Evolutionary conservation across 768 basidiomycete species (phyloP), one percentile per base, ranked within the genome.

Genomic region (Rhodotorula babjevae): DNA sequence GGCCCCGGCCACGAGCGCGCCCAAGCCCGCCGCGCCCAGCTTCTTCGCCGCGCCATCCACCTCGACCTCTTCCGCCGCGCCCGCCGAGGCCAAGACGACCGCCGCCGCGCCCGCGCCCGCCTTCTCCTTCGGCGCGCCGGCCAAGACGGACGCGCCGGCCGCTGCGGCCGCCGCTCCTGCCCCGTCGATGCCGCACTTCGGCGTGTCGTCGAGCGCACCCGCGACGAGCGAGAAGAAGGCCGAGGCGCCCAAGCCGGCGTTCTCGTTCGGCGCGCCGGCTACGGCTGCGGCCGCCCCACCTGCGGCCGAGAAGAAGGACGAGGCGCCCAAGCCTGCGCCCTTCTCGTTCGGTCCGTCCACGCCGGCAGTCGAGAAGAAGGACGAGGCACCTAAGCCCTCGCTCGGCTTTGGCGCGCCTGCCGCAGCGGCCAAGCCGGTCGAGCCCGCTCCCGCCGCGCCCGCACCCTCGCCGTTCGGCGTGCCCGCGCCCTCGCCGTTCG

Each of bases 51-150:
- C 29, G 21, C 57, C 33, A 25, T 15, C 40, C 10, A 16, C 21
- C 40, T 4, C 58, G 15, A 42, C 33, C 29, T 11, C 58, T 2
- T 23, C 58, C 10, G 40, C 40, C 25, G 40, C 58, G 2, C 23
- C 57, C 27, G 40, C 33, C 10, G 23, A 40, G 8, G 9, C 21
- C 33, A 14, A n/a, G 18, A 19, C n/a, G 40, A 7, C 44, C 25
- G 42, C 63, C 36, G 53, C 63, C 3, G n/a, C 53, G 19, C 57
- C 63, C 3, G n/a, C 53, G 19, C 57, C 66, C 4, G 31, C 66
- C 12, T 40, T 53, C 44, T 61, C 69, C 29, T 63, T 63, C 31
- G 68, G 62, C 29, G 57, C 62, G 33, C 27, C 52, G 7, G 55
- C 47, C 14, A 25, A 27, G 47, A 59, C 50, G 64, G 27, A 55